A percentile compares a stretch with the other conserved stretches of the same genome.
Evolutionary conservation across 352 stramenopile genomes (phyloP).

Genomic region (Phytophthora capsici): DNA sequence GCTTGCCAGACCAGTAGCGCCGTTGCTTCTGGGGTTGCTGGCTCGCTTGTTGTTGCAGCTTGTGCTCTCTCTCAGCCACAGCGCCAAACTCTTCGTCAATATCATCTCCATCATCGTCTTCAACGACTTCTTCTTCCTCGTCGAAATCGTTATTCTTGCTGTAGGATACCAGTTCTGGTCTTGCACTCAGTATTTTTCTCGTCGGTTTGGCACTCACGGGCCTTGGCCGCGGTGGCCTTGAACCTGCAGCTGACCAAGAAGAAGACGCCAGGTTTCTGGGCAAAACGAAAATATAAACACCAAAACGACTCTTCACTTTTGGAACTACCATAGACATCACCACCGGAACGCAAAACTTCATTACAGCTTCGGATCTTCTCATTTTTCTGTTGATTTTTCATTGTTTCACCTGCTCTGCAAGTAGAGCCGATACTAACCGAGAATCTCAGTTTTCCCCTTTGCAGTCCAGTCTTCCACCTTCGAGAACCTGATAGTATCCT

Average conservation of each 20-base stretch:
- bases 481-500: slow-evolving; percentile 8
- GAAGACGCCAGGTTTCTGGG: slow-evolving; percentile 6
- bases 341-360: not conserved
- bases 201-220: slow-evolving; percentile 62
- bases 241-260: slow-evolving; percentile 22
- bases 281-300: slow-evolving; percentile 14
- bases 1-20: slow-evolving; percentile 24
- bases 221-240: slow-evolving; percentile 29
- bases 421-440: not conserved
- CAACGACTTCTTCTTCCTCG: slow-evolving; percentile 35
- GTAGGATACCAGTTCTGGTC: slow-evolving; percentile 27
- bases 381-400: slow-evolving; percentile 35
- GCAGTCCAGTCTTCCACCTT: not conserved
- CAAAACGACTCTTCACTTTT: slow-evolving; percentile 22
- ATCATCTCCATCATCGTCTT: slow-evolving; percentile 46
- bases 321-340: slow-evolving; percentile 12
- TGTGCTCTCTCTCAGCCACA: slow-evolving; percentile 32
- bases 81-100: slow-evolving; percentile 46
- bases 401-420: slow-evolving; percentile 14
- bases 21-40: slow-evolving; percentile 15
- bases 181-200: slow-evolving; percentile 13
- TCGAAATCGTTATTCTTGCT: slow-evolving; percentile 28
- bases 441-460: not conserved
- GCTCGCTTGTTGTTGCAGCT: slow-evolving; percentile 13
- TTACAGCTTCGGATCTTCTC: slow-evolving; percentile 26